Base-by-base conservation (phyloP, 306 rosid species). In the Purshia tridentata region DNA sequence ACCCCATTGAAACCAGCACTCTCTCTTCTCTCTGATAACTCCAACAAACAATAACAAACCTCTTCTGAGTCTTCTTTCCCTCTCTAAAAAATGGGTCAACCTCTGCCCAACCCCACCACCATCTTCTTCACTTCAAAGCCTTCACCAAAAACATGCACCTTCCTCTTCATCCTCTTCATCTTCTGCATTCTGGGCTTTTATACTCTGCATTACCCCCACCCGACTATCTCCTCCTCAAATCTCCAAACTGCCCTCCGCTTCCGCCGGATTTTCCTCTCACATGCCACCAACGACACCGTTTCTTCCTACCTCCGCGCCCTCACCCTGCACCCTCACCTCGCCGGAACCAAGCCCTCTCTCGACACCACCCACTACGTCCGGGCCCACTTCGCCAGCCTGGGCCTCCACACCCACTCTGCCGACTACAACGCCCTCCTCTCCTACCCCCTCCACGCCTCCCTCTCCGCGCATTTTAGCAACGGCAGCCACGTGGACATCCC, bases 311-410 rank as follows among this genome's bases (percentile, higher is more conserved):
- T 91, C 46, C 93, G 91, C 61, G 69, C 72, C 70, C 98, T 91
- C 72, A 91, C 98, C 54, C 73, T 56, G 5, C 97, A 84, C 67
- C 92, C 98, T 19, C 98, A 94, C 89, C 90, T 94, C 67, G 97
- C 98, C 75, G 96, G 98, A 63, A 94, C 98, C 7, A 73, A 81
- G 61, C 81, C 87, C 70, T 86, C 88, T 23, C 22, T 72, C 10
- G 78, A 79, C 18, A 83, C 88, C n/a, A 53, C 78, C 5, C n/a
- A 5, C 56, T 85, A 74, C 59, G 89, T 94, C 35, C 75, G 65
- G 40, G 60, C 81, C 87, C 88, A 84, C 59, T 89, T 89, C 84
- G 35, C 63, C 13, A 65, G 78, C 77, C 72, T 84, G 6, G 82
- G 86, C 23, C 83, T 93, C 20, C 73, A 67, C 35, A 72, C 98